Evolutionary conservation across 2,329 filamentous ascomycete genomes (phyloP).

Genomic region (Paracamarosporium sp.): DNA sequence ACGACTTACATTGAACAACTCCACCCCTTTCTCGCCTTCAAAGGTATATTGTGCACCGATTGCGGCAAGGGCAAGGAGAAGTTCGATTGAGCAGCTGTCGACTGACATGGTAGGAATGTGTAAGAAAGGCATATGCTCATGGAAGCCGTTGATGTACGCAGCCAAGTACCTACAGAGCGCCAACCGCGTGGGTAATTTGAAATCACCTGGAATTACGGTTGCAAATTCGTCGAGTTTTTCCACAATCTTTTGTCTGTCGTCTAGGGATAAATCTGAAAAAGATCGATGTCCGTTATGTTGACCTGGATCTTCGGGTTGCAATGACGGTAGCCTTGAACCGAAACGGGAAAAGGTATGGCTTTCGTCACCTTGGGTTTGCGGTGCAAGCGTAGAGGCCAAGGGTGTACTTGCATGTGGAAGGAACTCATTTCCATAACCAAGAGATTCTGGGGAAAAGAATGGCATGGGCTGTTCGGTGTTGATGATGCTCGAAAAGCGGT

Average conservation of each 20-base stretch:
- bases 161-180: slow-evolving; percentile 73
- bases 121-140: slow-evolving; percentile 67
- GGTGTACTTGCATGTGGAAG: slow-evolving; percentile 18
- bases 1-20: slow-evolving; percentile 64
- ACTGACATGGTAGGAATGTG: slow-evolving; percentile 72
- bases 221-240: slow-evolving; percentile 68
- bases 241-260: slow-evolving; percentile 55
- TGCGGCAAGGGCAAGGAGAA: slow-evolving; percentile 71
- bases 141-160: slow-evolving; percentile 73
- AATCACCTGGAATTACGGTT: slow-evolving; percentile 65
- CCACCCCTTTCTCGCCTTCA: slow-evolving; percentile 58
- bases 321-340: slow-evolving; percentile 47
- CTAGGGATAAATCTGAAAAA: slow-evolving; percentile 43
- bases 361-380: slow-evolving; percentile 31
- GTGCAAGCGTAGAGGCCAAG: slow-evolving; percentile 14
- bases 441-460: slow-evolving; percentile 50
- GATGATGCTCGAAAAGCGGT: slow-evolving; percentile 49
- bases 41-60: slow-evolving; percentile 71
- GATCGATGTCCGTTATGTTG: slow-evolving; percentile 19
- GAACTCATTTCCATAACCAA: slow-evolving; percentile 37
- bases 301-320: slow-evolving; percentile 45
- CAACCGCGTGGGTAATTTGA: slow-evolving; percentile 72
- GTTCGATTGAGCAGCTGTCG: slow-evolving; percentile 70
- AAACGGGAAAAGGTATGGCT: slow-evolving; percentile 45
- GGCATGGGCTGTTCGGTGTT: slow-evolving; percentile 51